Evolutionary conservation across 2,329 filamentous ascomycete genomes (phyloP).

Genomic region (Epichloe amarillans): DNA sequence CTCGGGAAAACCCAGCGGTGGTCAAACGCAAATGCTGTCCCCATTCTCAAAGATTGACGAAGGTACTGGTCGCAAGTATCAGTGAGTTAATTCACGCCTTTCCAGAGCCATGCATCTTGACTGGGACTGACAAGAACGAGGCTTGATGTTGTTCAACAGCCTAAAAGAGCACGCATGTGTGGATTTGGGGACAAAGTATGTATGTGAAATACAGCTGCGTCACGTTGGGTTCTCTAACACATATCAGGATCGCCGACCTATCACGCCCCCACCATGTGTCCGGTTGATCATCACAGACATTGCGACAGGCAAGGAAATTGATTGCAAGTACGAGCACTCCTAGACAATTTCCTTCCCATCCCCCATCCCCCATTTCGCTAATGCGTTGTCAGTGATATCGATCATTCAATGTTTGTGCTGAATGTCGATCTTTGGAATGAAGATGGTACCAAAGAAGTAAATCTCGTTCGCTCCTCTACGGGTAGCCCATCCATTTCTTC

Average conservation of each 20-base stretch:
- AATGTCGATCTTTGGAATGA: constrained; percentile 58
- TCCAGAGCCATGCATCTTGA: not conserved
- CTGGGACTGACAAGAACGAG: constrained; percentile 25
- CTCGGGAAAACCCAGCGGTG: constrained; percentile 8
- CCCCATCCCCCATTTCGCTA: not conserved
- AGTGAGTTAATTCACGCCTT: constrained; percentile 12
- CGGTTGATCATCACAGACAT: constrained; percentile 67
- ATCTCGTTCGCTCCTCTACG: constrained; percentile 50
- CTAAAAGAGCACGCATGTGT: constrained; percentile 89
- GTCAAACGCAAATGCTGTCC: constrained; percentile 11
- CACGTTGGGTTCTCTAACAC: not conserved
- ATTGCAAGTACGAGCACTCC: constrained; percentile 54
- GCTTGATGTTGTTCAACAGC: constrained; percentile 78
- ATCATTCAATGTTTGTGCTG: constrained; percentile 35
- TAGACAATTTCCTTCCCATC: not conserved
- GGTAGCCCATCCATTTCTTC: constrained; percentile 67
- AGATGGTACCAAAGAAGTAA: constrained; percentile 50
- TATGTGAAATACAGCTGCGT: not conserved
- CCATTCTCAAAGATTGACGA: constrained; percentile 23
- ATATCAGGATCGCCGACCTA: constrained; percentile 73
- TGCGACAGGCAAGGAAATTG: constrained; percentile 64
- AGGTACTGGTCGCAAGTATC: constrained; percentile 20
- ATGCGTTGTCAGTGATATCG: constrained; percentile 19
- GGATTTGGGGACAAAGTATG: constrained; percentile 92
- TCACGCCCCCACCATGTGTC: constrained; percentile 90